Conservation (phyloP, 345 rosid species). For the Eucalyptus tenuipes region DNA sequence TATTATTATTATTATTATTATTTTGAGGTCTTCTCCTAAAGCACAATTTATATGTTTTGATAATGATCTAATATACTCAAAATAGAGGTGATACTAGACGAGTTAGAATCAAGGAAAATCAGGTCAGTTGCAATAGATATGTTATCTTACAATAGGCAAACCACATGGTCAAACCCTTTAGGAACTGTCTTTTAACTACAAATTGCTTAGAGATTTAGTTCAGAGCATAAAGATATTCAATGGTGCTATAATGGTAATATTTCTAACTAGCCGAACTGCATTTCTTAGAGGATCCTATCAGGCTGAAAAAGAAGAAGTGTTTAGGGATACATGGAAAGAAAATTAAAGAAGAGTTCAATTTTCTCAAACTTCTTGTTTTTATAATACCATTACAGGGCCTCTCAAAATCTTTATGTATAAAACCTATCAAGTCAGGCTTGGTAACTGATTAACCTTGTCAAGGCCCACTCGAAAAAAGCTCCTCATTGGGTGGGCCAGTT, state of each 20-base stretch:
- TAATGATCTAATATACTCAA: background rate
- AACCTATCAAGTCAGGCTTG: background rate
- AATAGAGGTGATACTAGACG: background rate
- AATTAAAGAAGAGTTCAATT: too few relatives aligned
- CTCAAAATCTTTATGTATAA: background rate
- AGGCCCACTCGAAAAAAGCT: background rate
- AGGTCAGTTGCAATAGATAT: too few relatives aligned
- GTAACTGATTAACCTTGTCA: background rate
- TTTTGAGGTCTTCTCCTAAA: background rate
- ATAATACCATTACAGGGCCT: background rate
- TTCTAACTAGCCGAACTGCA: too few relatives aligned
- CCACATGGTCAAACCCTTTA: fast-evolving
- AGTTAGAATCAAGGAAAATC: fast-evolving
- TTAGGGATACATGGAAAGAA: too few relatives aligned
- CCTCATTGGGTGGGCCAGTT: background rate
- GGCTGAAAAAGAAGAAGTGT: too few relatives aligned
- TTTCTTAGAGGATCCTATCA: too few relatives aligned
- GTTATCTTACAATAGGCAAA: fast-evolving
- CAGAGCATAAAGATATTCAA: fast-evolving
- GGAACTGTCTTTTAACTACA: fast-evolving
- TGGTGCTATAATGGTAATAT: fast-evolving
- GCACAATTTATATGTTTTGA: background rate
- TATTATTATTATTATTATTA: background rate
- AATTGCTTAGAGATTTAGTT: fast-evolving
- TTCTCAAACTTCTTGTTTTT: too few relatives aligned